A percentile compares a stretch with the other conserved stretches of the same genome.
Evolutionary conservation across 768 basidiomycete species (phyloP).

Genomic region (Trametes sanguinea): DNA sequence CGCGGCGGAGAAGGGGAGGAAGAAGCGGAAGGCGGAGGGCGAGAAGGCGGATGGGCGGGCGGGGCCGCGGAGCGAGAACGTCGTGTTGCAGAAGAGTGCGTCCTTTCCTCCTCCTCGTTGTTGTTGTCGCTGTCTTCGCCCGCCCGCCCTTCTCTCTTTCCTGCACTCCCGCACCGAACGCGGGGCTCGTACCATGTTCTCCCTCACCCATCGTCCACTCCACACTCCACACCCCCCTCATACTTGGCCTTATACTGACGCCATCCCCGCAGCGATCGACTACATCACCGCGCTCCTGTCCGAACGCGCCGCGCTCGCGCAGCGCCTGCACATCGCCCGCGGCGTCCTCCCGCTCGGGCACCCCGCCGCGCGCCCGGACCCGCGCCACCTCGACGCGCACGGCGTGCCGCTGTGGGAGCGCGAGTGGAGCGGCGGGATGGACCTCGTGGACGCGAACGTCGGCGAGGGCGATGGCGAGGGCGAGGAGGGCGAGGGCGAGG

Average conservation of each 20-base stretch:
- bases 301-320: slow-evolving; percentile 56
- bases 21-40: slow-evolving; percentile 38
- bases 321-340: slow-evolving; percentile 62
- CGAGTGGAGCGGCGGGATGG: slow-evolving; percentile 77
- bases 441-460: slow-evolving; percentile 40
- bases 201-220: background rate
- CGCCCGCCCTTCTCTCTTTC: no score
- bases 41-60: slow-evolving; percentile 82
- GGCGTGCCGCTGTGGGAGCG: slow-evolving; percentile 71
- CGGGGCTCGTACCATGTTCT: no score
- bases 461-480: no score
- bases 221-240: background rate
- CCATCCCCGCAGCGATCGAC: slow-evolving; percentile 68
- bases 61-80: slow-evolving; percentile 88
- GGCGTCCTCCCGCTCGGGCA: slow-evolving; percentile 59
- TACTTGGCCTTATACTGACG: slow-evolving; percentile 5
- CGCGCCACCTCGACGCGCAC: slow-evolving; percentile 26
- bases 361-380: slow-evolving; percentile 47
- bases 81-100: slow-evolving; percentile 87
- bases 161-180: no score
- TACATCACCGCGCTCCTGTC: slow-evolving; percentile 69
- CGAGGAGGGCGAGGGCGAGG: slow-evolving; percentile 3
- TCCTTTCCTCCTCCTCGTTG: slow-evolving; percentile 14
- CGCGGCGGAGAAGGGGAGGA: slow-evolving; percentile 22
- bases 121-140: no score